Percentiles rank a stretch among this genome's conserved stretches.
Evolutionary conservation across 345 rosid species (phyloP).

Genomic region (Lagerstroemia speciosa): DNA sequence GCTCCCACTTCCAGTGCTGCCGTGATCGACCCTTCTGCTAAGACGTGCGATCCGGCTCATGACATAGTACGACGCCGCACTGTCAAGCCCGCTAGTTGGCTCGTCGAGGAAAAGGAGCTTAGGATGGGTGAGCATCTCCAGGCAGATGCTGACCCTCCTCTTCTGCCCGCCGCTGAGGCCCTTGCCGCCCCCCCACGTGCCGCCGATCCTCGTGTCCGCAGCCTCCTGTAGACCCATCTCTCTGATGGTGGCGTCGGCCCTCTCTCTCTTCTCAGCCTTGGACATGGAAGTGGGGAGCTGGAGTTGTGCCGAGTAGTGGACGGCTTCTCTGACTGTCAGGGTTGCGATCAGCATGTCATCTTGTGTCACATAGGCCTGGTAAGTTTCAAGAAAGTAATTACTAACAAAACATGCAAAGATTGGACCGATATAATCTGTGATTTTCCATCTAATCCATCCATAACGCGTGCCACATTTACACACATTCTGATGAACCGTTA

Average conservation of each 20-base stretch:
- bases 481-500: background rate
- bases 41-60: constrained; percentile 1
- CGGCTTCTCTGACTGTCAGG: constrained; percentile 3
- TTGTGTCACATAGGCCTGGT: constrained; percentile 9
- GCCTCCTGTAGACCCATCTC: constrained; percentile 8
- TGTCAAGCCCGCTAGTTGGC: constrained; percentile 5
- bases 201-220: background rate
- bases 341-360: constrained; percentile 5
- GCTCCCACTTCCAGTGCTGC: background rate
- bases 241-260: constrained; percentile 5
- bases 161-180: constrained; percentile 4
- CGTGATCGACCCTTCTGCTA: background rate
- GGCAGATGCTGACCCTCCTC: constrained; percentile 7
- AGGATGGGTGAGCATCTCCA: constrained; percentile 3
- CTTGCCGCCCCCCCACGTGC: background rate
- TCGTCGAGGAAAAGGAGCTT: constrained; percentile 1
- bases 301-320: constrained; percentile 9
- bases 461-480: background rate
- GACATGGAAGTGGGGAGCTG: constrained; percentile 7
- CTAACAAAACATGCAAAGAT: background rate
- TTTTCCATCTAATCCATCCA: background rate
- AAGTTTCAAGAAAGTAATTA: background rate
- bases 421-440: background rate
- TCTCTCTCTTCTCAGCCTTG: background rate
- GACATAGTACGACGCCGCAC: constrained; percentile 5